A percentile compares a stretch with the other conserved stretches of the same genome.
Conservation (phyloP, 495 filamentous ascomycete species). For the Achaetomiella virescens region DNA sequence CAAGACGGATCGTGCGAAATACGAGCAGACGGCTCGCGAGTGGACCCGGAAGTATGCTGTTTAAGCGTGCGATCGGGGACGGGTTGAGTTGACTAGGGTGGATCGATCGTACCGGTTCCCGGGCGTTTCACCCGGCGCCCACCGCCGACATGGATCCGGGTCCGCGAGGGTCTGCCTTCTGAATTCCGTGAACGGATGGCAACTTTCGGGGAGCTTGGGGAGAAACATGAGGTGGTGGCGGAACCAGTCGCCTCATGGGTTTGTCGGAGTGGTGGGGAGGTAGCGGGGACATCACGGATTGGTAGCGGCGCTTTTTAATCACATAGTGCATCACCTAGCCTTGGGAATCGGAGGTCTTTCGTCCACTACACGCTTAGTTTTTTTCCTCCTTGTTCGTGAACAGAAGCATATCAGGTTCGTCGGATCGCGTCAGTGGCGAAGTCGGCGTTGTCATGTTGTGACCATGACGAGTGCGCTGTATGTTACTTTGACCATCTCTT, state of each 20-base stretch:
- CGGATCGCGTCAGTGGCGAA: no score
- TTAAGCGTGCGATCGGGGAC: slow-evolving; percentile 30
- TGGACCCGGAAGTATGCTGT: slow-evolving; percentile 99
- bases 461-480: no score
- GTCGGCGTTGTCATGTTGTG: no score
- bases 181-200: neutral
- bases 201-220: neutral
- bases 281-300: slow-evolving; percentile 12
- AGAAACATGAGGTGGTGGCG: neutral
- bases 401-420: neutral
- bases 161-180: neutral
- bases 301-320: slow-evolving; percentile 13
- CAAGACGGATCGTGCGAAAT: slow-evolving; percentile 94
- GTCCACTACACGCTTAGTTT: slow-evolving; percentile 19
- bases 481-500: no score
- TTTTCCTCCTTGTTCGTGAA: slow-evolving; percentile 5
- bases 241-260: neutral
- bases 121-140: neutral
- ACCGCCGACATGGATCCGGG: neutral
- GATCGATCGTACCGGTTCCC: slow-evolving; percentile 9
- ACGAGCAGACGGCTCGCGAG: slow-evolving; percentile 94
- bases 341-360: slow-evolving; percentile 15
- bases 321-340: slow-evolving; percentile 21
- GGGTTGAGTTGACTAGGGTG: slow-evolving; percentile 4
- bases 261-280: slow-evolving; percentile 2